Conservation (phyloP, 1,284 basidiomycete species). For the Polyporus tsugae region DNA sequence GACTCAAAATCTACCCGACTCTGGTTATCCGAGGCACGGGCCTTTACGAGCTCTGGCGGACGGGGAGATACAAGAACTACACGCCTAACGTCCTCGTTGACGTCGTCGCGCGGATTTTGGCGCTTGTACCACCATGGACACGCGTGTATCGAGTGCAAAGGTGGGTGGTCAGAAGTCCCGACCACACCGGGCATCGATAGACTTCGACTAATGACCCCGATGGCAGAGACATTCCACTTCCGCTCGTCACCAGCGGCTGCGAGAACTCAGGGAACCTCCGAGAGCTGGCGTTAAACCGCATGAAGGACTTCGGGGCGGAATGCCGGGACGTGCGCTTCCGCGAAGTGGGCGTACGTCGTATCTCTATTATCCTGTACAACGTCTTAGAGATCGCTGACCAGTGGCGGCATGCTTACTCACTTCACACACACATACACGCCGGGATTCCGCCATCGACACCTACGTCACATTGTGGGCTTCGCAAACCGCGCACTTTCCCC, state of each 20-base stretch:
- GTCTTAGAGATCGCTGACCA: conserved; percentile 4
- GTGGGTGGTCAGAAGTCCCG: conserved; percentile 46
- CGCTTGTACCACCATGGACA: conserved; percentile 98
- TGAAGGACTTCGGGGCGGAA: conserved; percentile 99
- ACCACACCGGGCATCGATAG: conserved; percentile 12
- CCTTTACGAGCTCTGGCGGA: conserved; percentile 96
- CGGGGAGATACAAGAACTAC: conserved; percentile 98
- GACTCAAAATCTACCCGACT: conserved; percentile 98
- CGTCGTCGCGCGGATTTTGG: conserved; percentile 95
- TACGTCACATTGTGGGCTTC: conserved; percentile 6
- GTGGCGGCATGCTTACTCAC: conserved; percentile 16
- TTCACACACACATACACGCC: conserved; percentile 10
- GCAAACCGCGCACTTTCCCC: conserved; percentile 16
- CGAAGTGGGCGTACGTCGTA: conserved; percentile 89
- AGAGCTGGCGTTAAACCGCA: conserved; percentile 94
- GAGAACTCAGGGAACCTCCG: conserved; percentile 98
- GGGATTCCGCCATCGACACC: conserved; percentile 4
- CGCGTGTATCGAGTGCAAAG: conserved; percentile 97
- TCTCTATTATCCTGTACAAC: conserved; percentile 8
- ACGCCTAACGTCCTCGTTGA: conserved; percentile 98
- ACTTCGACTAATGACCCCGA: conserved; percentile 22
- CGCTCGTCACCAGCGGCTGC: conserved; percentile 94
- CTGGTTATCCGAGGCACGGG: conserved; percentile 98
- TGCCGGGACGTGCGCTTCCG: conserved; percentile 98
- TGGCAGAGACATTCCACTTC: conserved; percentile 91